Conservation (phyloP, 169 alveolate species). For the Eimeria praecox region DNA sequence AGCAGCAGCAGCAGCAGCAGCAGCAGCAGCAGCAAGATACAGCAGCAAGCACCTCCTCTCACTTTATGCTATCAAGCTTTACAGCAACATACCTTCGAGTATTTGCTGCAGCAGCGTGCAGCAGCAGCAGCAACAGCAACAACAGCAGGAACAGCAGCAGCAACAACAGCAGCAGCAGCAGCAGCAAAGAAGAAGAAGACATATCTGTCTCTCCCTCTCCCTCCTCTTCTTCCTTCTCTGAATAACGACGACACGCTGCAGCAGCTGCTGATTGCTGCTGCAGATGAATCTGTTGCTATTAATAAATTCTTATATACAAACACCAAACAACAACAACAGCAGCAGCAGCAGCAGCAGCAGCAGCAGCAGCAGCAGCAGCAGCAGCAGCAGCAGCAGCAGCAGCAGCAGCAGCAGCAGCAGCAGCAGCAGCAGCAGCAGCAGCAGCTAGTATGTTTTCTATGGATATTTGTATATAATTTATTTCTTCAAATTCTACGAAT, state of each 20-base stretch:
- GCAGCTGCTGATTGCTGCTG: not conserved
- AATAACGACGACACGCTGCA: not conserved
- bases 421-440: not conserved
- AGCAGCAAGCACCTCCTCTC: not conserved
- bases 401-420: not conserved
- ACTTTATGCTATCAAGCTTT: not conserved
- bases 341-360: not conserved
- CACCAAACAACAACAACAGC: too few relatives aligned
- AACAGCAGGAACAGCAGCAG: too few relatives aligned
- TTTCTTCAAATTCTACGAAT: not conserved
- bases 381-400: not conserved
- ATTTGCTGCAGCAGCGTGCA: not conserved
- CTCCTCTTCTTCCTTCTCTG: slow-evolving; percentile 13
- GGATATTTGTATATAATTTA: not conserved
- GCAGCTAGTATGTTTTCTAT: not conserved
- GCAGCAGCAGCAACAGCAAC: not conserved
- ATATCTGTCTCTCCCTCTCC: not conserved
- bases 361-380: not conserved
- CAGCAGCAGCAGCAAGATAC: slow-evolving; percentile 29
- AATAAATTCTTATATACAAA: too few relatives aligned
- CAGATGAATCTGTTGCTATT: not conserved
- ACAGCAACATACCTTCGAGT: slow-evolving; percentile 3
- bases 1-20: not conserved
- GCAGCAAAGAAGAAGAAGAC: too few relatives aligned
- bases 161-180: not conserved